Conservation (phyloP, 768 basidiomycete genomes). For the Filobasidium floriforme region DNA sequence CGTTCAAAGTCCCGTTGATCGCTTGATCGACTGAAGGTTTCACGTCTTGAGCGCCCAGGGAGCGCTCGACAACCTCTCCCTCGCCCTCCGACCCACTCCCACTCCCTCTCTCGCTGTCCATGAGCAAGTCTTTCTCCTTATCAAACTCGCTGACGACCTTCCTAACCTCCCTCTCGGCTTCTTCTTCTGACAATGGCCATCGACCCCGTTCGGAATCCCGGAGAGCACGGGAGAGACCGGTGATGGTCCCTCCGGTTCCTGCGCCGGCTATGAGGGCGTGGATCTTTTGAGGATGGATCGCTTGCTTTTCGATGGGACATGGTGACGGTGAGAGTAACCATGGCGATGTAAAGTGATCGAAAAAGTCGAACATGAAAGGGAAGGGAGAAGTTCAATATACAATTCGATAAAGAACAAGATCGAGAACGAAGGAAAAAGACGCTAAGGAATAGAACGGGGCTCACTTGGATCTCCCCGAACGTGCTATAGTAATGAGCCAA, state of each 20-base stretch:
- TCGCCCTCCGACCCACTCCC: neutral
- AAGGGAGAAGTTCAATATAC: slow-evolving; percentile 61
- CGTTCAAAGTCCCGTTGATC: neutral
- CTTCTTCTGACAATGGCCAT: neutral
- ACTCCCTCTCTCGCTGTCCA: neutral
- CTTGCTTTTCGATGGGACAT: slow-evolving; percentile 60
- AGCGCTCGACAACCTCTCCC: neutral
- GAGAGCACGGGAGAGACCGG: slow-evolving; percentile 51
- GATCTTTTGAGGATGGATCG: slow-evolving; percentile 50
- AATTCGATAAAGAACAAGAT: slow-evolving; percentile 40
- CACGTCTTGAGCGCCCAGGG: neutral
- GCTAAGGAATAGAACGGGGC: slow-evolving; percentile 5
- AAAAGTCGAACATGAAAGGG: slow-evolving; percentile 29
- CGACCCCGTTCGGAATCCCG: slow-evolving; percentile 21
- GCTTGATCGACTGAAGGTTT: neutral
- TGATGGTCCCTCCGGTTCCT: slow-evolving; percentile 91
- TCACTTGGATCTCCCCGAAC: slow-evolving; percentile 74
- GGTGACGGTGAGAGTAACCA: slow-evolving; percentile 49
- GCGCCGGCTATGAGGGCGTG: slow-evolving; percentile 77
- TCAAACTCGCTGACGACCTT: slow-evolving; percentile 61
- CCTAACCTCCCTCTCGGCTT: slow-evolving; percentile 47
- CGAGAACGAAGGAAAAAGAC: neutral
- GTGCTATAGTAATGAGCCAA: slow-evolving; percentile 84
- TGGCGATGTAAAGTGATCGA: neutral
- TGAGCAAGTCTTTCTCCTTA: slow-evolving; percentile 23